Percentiles rank a stretch among this genome's conserved stretches.
phyloP scores from a whole-genome alignment of 176 grass and related monocot genomes.

The Elymus sibiricus region DNA sequence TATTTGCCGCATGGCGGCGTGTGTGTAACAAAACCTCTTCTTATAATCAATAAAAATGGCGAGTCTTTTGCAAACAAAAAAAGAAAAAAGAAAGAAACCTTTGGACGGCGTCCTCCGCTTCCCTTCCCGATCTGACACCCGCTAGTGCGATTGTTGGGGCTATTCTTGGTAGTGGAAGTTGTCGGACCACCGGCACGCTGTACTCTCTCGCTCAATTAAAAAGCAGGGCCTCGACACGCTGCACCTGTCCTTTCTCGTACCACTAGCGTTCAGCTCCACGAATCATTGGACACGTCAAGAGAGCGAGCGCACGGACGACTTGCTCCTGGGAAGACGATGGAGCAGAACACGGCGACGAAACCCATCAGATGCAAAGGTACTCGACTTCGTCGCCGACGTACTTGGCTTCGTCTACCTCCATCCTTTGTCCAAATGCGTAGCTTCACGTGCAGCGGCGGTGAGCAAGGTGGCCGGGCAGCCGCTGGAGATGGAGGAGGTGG shows the following conservation, averaged over 20 bases:
- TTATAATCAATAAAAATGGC: no score
- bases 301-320: background rate
- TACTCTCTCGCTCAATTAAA: no score
- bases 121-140: no score
- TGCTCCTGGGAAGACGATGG: constrained; percentile 4
- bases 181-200: background rate
- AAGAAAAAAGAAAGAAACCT: no score
- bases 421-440: background rate
- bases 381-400: no score
- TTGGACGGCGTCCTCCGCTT: no score
- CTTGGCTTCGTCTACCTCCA: background rate
- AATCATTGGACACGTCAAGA: background rate
- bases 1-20: no score
- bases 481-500: constrained; percentile 70
- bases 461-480: constrained; percentile 49
- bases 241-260: no score
- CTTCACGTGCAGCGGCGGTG: constrained; percentile 48
- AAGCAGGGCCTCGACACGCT: background rate
- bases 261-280: no score
- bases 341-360: constrained; percentile 9
- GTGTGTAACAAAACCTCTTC: no score
- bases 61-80: no score
- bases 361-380: constrained; percentile 72
- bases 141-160: no score
- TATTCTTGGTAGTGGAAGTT: background rate